Conservation (phyloP, 371 early-diverging fungal genomes). For the Ecytonucleospora hepatopenaei region DNA sequence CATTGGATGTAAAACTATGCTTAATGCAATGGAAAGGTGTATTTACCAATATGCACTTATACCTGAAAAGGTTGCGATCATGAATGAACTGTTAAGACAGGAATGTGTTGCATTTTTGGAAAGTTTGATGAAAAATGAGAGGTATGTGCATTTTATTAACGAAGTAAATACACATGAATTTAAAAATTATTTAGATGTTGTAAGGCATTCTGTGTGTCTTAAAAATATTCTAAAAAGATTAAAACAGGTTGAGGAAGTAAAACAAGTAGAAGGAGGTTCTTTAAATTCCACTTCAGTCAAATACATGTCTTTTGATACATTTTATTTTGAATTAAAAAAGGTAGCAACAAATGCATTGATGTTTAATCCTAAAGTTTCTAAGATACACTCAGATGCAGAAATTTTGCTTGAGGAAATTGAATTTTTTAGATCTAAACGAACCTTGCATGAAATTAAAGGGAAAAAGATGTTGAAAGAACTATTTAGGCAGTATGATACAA, state of each 20-base stretch:
- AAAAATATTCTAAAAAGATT: slow-evolving; percentile 4
- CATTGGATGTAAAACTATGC: slow-evolving; percentile 11
- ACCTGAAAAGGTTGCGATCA: not conserved
- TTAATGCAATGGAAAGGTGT: slow-evolving; percentile 11
- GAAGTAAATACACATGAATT: slow-evolving; percentile 9
- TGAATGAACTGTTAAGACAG: slow-evolving; percentile 2
- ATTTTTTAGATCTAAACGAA: not conserved
- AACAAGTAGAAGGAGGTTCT: not conserved
- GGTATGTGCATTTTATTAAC: slow-evolving; percentile 5
- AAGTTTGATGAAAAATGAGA: slow-evolving; percentile 1
- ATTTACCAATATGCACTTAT: slow-evolving; percentile 6
- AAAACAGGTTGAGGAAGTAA: not conserved
- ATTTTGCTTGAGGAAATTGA: slow-evolving; percentile 5
- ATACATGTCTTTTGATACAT: slow-evolving; percentile 13
- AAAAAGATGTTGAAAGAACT: slow-evolving; percentile 14
- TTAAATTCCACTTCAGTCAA: not conserved
- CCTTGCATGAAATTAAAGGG: not conserved
- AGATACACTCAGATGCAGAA: slow-evolving; percentile 14
- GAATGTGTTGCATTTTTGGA: slow-evolving; percentile 21
- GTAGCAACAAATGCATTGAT: slow-evolving; percentile 17
- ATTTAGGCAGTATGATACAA: not conserved
- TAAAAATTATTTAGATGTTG: slow-evolving; percentile 34
- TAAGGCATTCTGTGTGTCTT: slow-evolving; percentile 25
- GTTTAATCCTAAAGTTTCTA: slow-evolving; percentile 18
- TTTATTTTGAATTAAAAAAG: slow-evolving; percentile 13